Base-by-base conservation (phyloP, 2,329 filamentous ascomycete genomes). In the Cladorrhinum sp. region DNA sequence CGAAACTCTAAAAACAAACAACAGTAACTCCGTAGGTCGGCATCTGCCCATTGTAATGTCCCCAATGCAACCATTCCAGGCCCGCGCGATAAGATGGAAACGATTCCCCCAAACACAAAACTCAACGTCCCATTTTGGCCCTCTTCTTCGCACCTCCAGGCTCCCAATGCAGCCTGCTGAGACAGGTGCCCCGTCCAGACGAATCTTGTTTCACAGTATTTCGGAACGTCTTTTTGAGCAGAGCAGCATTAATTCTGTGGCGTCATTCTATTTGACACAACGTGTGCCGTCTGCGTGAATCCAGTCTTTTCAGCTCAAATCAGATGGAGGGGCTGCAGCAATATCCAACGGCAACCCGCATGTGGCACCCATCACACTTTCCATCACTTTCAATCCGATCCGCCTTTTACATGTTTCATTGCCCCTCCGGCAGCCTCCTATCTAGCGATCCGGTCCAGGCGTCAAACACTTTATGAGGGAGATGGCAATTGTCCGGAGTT, bases 341-440 rank as follows among this genome's bases (percentile, higher is more conserved):
- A 24, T 50, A 18, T 50, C 18, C 27, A 25, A 49, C 53, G 53
- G 53, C 32, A 48, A 29, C 53, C 38, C 36, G 38, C 53, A 56
- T 27, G 4, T 55, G 27, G 16, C 36, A 27, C 36, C 53, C 53
- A 38, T 55, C 32, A 38, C 36, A 16, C n/a, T n/a, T 23, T 13
- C 29, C 23, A 13, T 22, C 27, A 41, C 18, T 41, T 38, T 5
- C 4, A 16, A 24, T 36, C 20, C 36, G 53, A 45, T 45, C 36
- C 20, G 41, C 3, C 2, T 3, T 9, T 38, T 55, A 24, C 22
- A 10, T 56, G 53, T 56, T 56, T 56, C 53, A 56, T 56, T 56
- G 53, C 53, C 53, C 53, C 53, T 56, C 53, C 53, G 53, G 53
- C 38, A 56, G 27, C 36, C 18, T 24, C 53, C 41, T 56, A 20